A percentile compares a stretch with the other conserved stretches of the same genome.
These are phyloP conservation scores for Exophiala viscosa DNA, from an alignment of 2,329 filamentous ascomycete species.

Conservation along the genomic window DNA sequence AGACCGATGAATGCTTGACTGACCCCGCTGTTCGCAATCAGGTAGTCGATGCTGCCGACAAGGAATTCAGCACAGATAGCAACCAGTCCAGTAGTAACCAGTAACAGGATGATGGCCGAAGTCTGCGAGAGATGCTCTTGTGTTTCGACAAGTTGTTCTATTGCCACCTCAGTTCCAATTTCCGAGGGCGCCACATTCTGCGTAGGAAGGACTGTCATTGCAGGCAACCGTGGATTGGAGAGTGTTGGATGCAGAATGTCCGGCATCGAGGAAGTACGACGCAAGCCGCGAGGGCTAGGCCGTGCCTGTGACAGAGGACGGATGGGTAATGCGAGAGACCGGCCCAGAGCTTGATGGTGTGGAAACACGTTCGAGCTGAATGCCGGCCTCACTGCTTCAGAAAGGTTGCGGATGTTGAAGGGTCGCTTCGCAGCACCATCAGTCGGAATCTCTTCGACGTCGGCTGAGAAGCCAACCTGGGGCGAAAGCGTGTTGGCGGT, in stretches of 20 bases:
- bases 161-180: conserved; percentile 28
- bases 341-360: conserved; percentile 24
- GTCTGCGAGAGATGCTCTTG: conserved; percentile 34
- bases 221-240: conserved; percentile 8
- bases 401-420: conserved; percentile 59
- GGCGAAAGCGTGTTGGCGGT: conserved; percentile 13
- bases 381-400: conserved; percentile 51
- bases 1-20: conserved; percentile 67
- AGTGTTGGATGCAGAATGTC: conserved; percentile 55
- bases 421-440: conserved; percentile 42
- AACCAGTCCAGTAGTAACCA: conserved; percentile 63
- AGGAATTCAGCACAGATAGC: conserved; percentile 68
- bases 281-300: conserved; percentile 44
- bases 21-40: conserved; percentile 55
- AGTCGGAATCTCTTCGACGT: conserved; percentile 29
- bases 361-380: conserved; percentile 26
- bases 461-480: conserved; percentile 59
- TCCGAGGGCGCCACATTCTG: conserved; percentile 38
- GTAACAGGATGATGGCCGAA: conserved; percentile 58
- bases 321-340: conserved; percentile 25
- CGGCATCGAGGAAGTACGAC: conserved; percentile 70
- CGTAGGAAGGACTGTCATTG: conserved; percentile 40
- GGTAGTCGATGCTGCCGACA: conserved; percentile 63
- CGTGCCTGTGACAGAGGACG: conserved; percentile 30
- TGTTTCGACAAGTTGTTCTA: conserved; percentile 30